Evolutionary conservation across 106 monocot species (phyloP), one percentile per base, ranked within the genome.

Genomic region (Dioscorea alata): DNA sequence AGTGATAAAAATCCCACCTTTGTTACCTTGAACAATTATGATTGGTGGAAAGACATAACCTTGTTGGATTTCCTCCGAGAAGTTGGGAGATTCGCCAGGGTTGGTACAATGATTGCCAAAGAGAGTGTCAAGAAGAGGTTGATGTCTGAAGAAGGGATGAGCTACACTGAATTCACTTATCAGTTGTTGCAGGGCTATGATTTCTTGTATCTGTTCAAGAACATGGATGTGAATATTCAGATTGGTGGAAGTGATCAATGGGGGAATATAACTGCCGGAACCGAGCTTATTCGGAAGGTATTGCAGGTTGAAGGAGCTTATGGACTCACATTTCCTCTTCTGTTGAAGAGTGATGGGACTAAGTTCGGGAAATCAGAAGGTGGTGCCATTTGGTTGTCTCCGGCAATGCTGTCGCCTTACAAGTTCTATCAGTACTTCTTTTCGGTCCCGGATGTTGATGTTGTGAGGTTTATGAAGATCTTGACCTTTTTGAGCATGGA

Each of bases 221-320:
- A 89, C 70, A 74, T 78, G 75, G 89, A 86, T 18, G 96, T 92
- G 4, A 92, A 92, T 87, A 86, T 97, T 59, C 92, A 97, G 79
- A 89, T 97, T 32, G 92, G 96, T 60, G 96, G 96, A 1, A 92
- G 92, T 58, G 97, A 97, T 73, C 97, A 97, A 66, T 97, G 92
- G 92, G 96, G 91, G 15, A 97, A 97, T 56, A 92, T 97, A 23
- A 92, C 89, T 7, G 92, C 97, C 0, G 97, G 97, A 12, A 92
- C 97, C 0, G 97, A 97, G 25, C 67, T 97, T 50, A 89, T 97
- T 57, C 74, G 97, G 21, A 97, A 89, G 73, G 83, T 92, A 33
- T 74, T 91, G 70, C 91, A 92, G 76, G 69, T 73, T 9, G 92
- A 89, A 60, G 97, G 89, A 50, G 97, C 92, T 57, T 83, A 85